phyloP scores from a whole-genome alignment of 352 stramenopile species.

The Salisapilia sapeloensis region DNA sequence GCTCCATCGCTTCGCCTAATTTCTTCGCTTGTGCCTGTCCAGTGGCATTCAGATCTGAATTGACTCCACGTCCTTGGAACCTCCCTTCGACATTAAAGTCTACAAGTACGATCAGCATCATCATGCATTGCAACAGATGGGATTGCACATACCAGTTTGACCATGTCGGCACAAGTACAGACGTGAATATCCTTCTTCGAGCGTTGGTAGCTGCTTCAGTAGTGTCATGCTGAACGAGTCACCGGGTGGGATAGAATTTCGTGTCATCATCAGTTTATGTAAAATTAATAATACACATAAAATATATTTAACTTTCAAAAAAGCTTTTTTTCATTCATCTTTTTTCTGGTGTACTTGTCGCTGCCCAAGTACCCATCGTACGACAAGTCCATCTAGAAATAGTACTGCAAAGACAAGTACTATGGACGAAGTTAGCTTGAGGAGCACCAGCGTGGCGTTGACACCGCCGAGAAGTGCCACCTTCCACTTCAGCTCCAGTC shows the following conservation, averaged over 20 bases:
- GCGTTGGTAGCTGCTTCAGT: conserved; percentile 42
- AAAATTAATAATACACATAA: too few relatives aligned
- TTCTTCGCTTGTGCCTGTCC: conserved; percentile 36
- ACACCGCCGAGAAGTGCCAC: conserved; percentile 8
- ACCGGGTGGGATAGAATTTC: too few relatives aligned
- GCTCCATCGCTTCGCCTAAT: conserved; percentile 39
- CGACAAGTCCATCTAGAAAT: too few relatives aligned
- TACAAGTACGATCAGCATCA: conserved; percentile 4
- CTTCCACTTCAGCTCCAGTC: conserved; percentile 16
- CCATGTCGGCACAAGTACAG: conserved; percentile 67
- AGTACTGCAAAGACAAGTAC: too few relatives aligned
- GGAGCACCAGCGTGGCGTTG: conserved; percentile 14
- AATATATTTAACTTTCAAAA: too few relatives aligned
- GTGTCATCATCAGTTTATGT: too few relatives aligned
- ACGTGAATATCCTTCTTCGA: conserved; percentile 26
- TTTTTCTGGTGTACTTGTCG: too few relatives aligned
- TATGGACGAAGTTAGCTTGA: too few relatives aligned
- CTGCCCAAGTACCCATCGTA: too few relatives aligned
- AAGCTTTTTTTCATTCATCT: too few relatives aligned
- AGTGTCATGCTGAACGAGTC: too few relatives aligned
- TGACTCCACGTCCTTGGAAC: conserved; percentile 63
- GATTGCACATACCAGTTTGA: conserved; percentile 21
- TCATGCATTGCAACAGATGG: neutral
- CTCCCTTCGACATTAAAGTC: conserved; percentile 58
- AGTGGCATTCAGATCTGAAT: conserved; percentile 45